A percentile compares a stretch with the other conserved stretches of the same genome.
Conservation (phyloP, 139 green algal genomes). For the Chlamydomonas eustigma region DNA sequence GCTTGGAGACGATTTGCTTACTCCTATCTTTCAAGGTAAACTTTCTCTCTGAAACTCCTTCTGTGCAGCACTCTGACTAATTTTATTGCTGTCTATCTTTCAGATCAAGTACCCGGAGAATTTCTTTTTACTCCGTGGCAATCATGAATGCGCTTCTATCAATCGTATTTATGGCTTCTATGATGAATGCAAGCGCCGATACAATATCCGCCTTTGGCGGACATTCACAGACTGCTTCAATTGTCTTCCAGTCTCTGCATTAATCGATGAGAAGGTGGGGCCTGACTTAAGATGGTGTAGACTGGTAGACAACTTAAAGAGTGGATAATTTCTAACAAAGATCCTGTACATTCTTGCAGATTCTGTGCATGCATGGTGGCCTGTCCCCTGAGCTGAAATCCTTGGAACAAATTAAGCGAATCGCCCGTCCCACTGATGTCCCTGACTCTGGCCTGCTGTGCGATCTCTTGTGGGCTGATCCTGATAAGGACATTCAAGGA, state of each 20-base stretch:
- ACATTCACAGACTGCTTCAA: constrained; percentile 99
- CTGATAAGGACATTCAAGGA: constrained; percentile 95
- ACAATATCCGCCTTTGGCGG: constrained; percentile 98
- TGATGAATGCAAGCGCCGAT: constrained; percentile 98
- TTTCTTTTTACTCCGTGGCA: constrained; percentile 98
- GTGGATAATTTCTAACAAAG: too few species aligned
- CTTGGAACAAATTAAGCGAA: constrained; percentile 97
- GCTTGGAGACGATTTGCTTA: constrained; percentile 98
- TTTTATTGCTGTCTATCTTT: neutral
- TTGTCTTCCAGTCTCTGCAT: constrained; percentile 86
- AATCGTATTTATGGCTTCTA: constrained; percentile 99
- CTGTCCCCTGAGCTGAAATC: constrained; percentile 96
- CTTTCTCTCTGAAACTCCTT: too few species aligned
- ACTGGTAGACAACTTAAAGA: too few species aligned
- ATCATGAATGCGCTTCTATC: constrained; percentile 88
- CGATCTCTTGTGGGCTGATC: constrained; percentile 98
- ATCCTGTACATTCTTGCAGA: too few species aligned
- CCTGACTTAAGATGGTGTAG: neutral
- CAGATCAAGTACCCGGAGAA: constrained; percentile 99
- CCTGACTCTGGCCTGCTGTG: constrained; percentile 97
- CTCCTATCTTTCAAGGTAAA: constrained; percentile 96
- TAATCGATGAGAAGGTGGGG: neutral
- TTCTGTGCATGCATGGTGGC: constrained; percentile 99
- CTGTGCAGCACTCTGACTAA: too few species aligned
- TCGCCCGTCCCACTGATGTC: constrained; percentile 93